These are phyloP conservation scores for Pythium dissotocum DNA, from an alignment of 352 stramenopile species.

Conservation along the genomic window DNA sequence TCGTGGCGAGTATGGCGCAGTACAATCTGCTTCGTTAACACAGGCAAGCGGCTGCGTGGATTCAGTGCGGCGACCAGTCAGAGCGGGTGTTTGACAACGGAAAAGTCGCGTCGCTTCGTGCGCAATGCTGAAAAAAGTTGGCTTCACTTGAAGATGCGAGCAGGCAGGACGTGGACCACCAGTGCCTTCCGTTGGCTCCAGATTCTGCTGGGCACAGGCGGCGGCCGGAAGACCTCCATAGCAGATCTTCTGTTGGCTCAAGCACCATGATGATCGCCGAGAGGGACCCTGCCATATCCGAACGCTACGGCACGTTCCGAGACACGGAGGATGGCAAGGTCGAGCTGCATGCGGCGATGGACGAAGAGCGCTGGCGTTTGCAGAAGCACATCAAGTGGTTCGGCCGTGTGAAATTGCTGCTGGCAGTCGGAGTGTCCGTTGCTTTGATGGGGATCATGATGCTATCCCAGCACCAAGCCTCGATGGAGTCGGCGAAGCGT, in stretches of 20 bases:
- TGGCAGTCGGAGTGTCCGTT: slow-evolving; percentile 7
- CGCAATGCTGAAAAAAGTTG: not conserved
- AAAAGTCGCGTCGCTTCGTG: slow-evolving; percentile 11
- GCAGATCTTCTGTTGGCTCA: not conserved
- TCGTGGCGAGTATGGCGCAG: slow-evolving; percentile 61
- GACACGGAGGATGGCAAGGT: slow-evolving; percentile 9
- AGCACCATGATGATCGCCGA: slow-evolving; percentile 9
- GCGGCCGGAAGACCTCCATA: not conserved
- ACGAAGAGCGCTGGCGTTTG: slow-evolving; percentile 26
- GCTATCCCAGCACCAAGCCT: slow-evolving; percentile 5
- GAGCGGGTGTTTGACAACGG: not conserved
- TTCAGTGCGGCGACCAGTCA: not conserved
- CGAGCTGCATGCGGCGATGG: slow-evolving; percentile 15
- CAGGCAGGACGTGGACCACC: not conserved
- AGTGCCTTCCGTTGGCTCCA: not conserved
- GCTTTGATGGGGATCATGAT: slow-evolving; percentile 13
- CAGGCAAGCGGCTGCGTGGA: not conserved
- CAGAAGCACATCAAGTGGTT: slow-evolving; percentile 24
- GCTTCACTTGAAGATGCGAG: not conserved
- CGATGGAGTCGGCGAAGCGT: not conserved
- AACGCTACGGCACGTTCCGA: slow-evolving; percentile 33
- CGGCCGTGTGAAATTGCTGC: slow-evolving; percentile 7
- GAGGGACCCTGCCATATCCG: slow-evolving; percentile 18
- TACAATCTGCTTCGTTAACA: slow-evolving; percentile 70
- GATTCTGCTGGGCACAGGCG: not conserved